A percentile compares a stretch with the other conserved stretches of the same genome.
phyloP scores from a whole-genome alignment of 208 protist genomes.

The Leishmania arabica region DNA sequence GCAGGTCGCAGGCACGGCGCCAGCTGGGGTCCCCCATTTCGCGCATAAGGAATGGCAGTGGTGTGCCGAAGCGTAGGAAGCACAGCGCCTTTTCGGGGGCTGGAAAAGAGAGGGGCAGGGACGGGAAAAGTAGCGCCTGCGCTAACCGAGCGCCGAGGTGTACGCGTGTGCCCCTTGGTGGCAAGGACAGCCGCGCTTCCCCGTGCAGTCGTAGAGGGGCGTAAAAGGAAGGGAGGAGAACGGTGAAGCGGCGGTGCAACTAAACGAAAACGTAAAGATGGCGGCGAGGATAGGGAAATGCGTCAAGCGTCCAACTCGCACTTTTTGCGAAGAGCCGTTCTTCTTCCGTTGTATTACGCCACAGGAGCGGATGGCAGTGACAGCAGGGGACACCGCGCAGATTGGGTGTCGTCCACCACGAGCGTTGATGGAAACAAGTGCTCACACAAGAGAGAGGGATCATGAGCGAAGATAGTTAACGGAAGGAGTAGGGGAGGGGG shows the following conservation, averaged over 20 bases:
- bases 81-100: no score
- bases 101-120: background rate
- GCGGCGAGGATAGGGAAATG: background rate
- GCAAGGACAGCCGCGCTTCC: background rate
- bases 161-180: background rate
- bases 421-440: background rate
- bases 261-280: background rate
- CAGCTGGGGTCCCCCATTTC: slow-evolving; percentile 49
- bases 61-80: background rate
- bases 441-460: background rate
- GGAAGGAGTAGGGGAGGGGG: background rate
- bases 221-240: background rate
- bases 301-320: background rate
- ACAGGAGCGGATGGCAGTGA: background rate
- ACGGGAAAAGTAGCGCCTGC: no score
- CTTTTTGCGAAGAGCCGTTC: background rate
- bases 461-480: background rate
- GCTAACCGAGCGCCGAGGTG: background rate
- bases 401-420: background rate
- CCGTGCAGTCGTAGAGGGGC: background rate
- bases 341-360: background rate
- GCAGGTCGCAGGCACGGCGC: slow-evolving; percentile 66
- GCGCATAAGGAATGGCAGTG: background rate
- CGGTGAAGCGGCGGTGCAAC: background rate
- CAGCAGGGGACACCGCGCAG: background rate